Evolutionary conservation across 495 filamentous ascomycete genomes (phyloP), one percentile per base, ranked within the genome.

Genomic region (Penicillium atrosanguineum): DNA sequence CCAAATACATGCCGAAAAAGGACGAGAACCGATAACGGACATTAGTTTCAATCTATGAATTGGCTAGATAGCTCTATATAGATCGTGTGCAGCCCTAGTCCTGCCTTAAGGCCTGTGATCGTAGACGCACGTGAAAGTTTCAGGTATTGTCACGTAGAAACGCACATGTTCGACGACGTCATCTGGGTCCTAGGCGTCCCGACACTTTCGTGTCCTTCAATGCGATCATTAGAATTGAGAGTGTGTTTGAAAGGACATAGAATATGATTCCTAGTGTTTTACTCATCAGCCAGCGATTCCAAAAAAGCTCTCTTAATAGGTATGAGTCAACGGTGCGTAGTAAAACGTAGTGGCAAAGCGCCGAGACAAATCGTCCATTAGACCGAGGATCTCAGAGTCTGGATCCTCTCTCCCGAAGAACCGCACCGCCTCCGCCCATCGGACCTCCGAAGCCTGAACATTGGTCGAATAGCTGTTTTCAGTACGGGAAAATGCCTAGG

Each of bases 361-460:
- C 49, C 49, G 49, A 57, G 45, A 39, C 6, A 8, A 45, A 45
- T 45, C 29, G 59, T 56, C 69, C 71, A 61, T 74, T 74, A 68
- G 69, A 70, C 71, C 71, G 71, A 74, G 71, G 71, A 74, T 70
- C 71, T 61, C 48, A 48, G 39, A 53, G 57, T 56, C 60, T 68
- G 54, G 68, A 71, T 74, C 71, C 71, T 71, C 64, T 73, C 62
- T 74, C 60, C 71, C 69, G 70, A 74, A 63, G 61, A 63, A 62
- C 54, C 36, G 44, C 63, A 69, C 56, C 70, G 68, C 59, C 40
- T 62, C 56, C 61, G 58, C 58, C 56, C 58, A 63, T 66, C 65
- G 63, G 61, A 59, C 58, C 57, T 62, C 61, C 63, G 56, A 34
- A 34, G 31, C 9, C 31, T 71, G 69, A 65, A 64, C 60, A 56